Percentiles rank a stretch among this genome's conserved stretches.
phyloP scores from a whole-genome alignment of 345 rosid genomes.

The Acer campestre region DNA sequence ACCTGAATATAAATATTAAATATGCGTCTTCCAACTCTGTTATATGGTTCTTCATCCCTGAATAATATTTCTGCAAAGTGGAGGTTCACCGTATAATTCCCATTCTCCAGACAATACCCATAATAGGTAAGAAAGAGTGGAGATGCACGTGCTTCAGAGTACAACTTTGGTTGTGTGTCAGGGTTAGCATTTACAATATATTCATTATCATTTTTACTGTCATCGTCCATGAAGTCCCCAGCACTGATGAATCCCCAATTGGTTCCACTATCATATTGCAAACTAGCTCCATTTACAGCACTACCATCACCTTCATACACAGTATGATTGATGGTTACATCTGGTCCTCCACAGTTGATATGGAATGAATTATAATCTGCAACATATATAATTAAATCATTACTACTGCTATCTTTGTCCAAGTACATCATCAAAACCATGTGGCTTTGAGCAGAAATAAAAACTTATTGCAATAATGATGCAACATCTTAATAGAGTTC shows the following conservation, averaged over 20 bases:
- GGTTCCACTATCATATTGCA: constrained; percentile 16
- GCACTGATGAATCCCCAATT: constrained; percentile 32
- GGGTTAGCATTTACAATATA: neutral
- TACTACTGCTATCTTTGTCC: neutral
- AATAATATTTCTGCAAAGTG: constrained; percentile 56
- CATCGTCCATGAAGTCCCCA: constrained; percentile 45
- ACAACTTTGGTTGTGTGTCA: constrained; percentile 24
- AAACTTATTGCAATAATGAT: neutral
- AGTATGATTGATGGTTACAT: constrained; percentile 18
- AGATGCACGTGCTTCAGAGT: constrained; percentile 51
- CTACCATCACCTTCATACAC: constrained; percentile 42
- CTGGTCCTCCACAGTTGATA: constrained; percentile 57
- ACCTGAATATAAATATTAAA: constrained; percentile 63
- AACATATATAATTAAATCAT: neutral
- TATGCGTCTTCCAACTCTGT: constrained; percentile 47
- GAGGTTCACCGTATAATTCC: constrained; percentile 52
- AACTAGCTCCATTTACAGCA: constrained; percentile 41
- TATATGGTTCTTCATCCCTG: constrained; percentile 38
- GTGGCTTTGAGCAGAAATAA: neutral
- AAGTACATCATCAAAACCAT: neutral
- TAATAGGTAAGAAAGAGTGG: constrained; percentile 53
- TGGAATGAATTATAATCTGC: constrained; percentile 39
- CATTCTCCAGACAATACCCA: constrained; percentile 52
- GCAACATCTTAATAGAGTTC: neutral
- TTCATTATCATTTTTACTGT: neutral